Base-by-base conservation (phyloP, 179 eudicot species). In the Silene coronaria region DNA sequence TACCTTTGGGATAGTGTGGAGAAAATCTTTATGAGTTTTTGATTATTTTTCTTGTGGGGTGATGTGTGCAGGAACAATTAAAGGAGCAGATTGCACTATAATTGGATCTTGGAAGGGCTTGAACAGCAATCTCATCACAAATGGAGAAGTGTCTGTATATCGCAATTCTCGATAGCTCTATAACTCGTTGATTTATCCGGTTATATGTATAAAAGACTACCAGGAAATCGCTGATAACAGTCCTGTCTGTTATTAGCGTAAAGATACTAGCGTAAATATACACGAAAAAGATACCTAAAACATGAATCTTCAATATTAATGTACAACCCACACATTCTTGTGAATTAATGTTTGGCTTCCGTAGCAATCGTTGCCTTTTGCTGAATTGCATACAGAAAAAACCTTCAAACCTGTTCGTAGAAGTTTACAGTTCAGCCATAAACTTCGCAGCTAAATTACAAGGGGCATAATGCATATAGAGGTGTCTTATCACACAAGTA, bases 31-130 rank as follows among this genome's bases (percentile, higher is more conserved):
- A 6, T 16, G 72, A n/a, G 58, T 12, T 14, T 45, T 23, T 48
- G 60, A 24, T 21, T n/a, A n/a, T 53, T 16, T 6, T 51, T 71
- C 14, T 16, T 71, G 23, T 27, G 17, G 5, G 30, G 72, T 48
- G 58, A 19, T 75, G 66, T 32, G 7, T 45, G 70, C 97, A 91
- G 95, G 92, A 87, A 34, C 95, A 91, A 88, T 86, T 91, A 23
- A 85, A 85, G 85, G 88, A 90, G 79, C 97, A 90, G 82, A 78
- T 83, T 51, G 77, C 76, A 11, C 59, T 48, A 19, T 75, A 61
- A 51, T 5, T 27, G 61, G 24, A 48, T 26, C 62, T 70, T 6
- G 10, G 62, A 21, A 9, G 7, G 9, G 22, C 60, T 26, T 14
- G 60, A 70, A 24, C n/a, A 19, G 11, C 57, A 8, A 8, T 68